A percentile compares a stretch with the other conserved stretches of the same genome.
Evolutionary conservation across 805 yeast genomes (phyloP).

Genomic region (Priceomyces medius): DNA sequence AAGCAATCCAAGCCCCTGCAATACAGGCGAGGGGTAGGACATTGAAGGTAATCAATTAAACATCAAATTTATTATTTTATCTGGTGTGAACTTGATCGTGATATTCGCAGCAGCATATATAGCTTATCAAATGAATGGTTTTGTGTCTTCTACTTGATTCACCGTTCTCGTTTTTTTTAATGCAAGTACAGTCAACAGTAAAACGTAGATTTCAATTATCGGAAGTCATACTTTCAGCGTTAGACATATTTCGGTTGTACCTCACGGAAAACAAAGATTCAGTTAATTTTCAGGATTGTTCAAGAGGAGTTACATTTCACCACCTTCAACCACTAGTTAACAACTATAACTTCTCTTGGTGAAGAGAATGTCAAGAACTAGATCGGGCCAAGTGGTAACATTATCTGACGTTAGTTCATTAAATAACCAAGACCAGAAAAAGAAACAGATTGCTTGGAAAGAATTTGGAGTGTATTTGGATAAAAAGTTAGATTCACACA

Average conservation of each 20-base stretch:
- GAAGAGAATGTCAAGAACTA: constrained; percentile 20
- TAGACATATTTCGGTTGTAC: no score
- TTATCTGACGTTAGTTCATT: constrained; percentile 26
- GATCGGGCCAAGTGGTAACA: constrained; percentile 25
- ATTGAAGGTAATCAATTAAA: constrained; percentile 14
- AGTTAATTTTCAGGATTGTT: no score
- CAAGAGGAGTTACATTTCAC: no score
- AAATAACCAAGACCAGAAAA: constrained; percentile 14
- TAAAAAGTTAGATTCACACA: constrained; percentile 30
- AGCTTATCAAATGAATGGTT: background rate
- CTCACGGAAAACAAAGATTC: no score
- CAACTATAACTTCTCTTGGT: constrained; percentile 5
- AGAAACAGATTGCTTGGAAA: constrained; percentile 40
- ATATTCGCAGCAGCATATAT: no score
- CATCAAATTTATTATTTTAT: constrained; percentile 12
- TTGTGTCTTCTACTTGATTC: constrained; percentile 1
- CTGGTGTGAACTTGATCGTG: background rate
- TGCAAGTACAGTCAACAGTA: no score
- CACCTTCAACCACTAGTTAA: background rate
- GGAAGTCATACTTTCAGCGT: no score
- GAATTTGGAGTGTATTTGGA: constrained; percentile 45
- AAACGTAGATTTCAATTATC: no score
- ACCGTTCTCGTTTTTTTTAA: no score
- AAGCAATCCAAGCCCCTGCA: constrained; percentile 3
- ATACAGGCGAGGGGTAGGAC: constrained; percentile 10